Evolutionary conservation across 768 basidiomycete species (phyloP).

Genomic region (Boletus edulis): DNA sequence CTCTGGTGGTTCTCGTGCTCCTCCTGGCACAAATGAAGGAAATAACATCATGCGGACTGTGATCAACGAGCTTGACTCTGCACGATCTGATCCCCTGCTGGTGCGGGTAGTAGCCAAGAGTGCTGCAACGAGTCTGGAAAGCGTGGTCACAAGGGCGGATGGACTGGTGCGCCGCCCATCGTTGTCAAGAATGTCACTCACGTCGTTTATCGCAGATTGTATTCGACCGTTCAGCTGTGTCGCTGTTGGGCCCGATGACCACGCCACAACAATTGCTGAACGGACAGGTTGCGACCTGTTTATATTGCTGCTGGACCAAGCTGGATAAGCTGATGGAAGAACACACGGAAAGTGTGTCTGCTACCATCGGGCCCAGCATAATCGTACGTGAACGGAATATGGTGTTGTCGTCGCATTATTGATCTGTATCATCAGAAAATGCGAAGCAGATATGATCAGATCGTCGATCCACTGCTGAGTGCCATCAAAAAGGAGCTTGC

Average conservation of each 20-base stretch:
- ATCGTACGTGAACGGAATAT: conserved; percentile 42
- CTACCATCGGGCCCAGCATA: conserved; percentile 53
- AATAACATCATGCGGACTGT: conserved; percentile 71
- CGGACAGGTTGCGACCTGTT: conserved; percentile 69
- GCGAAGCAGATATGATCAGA: conserved; percentile 44
- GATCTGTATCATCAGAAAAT: conserved; percentile 20
- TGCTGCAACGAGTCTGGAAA: conserved; percentile 66
- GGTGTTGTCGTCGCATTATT: background rate
- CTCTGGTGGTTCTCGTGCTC: conserved; percentile 62
- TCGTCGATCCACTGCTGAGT: conserved; percentile 59
- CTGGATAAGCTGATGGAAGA: conserved; percentile 25
- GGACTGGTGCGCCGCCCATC: conserved; percentile 50
- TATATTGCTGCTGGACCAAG: conserved; percentile 36
- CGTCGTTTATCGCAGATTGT: conserved; percentile 45
- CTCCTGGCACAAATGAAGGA: conserved; percentile 77
- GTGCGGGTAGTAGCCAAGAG: conserved; percentile 77
- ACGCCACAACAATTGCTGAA: conserved; percentile 80
- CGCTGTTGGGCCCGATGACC: conserved; percentile 71
- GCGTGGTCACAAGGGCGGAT: conserved; percentile 61
- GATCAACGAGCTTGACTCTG: conserved; percentile 71
- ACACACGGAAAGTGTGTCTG: conserved; percentile 41
- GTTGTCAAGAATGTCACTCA: background rate
- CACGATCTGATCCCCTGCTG: conserved; percentile 73
- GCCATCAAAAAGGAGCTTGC: conserved; percentile 67
- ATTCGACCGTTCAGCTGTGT: conserved; percentile 70